Percentiles rank a stretch among this genome's conserved stretches.
Conservation (phyloP, 805 yeast species). For the Yarrowia hollandica region DNA sequence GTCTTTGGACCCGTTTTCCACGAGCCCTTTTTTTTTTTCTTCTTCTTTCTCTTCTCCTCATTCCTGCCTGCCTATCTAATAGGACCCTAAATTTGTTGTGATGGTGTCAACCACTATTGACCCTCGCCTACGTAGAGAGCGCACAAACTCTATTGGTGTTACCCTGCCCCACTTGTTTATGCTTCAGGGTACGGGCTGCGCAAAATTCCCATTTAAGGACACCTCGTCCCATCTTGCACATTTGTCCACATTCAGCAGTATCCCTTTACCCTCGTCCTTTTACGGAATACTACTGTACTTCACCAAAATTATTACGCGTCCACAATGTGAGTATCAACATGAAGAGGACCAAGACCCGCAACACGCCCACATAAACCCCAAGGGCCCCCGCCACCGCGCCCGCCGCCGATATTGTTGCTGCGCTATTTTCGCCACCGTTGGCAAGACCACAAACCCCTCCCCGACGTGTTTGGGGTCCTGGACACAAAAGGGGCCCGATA, state of each 20-base stretch:
- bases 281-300: conserved; percentile 27
- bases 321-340: conserved; percentile 25
- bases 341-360: neutral
- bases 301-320: conserved; percentile 28
- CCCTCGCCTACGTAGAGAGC: conserved; percentile 4
- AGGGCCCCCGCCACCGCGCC: neutral
- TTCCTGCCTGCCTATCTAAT: too few species aligned
- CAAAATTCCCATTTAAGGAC: conserved; percentile 28
- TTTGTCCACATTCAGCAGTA: conserved; percentile 28
- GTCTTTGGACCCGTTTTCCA: too few species aligned
- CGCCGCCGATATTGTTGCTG: neutral
- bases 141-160: neutral
- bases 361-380: neutral
- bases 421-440: neutral
- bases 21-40: neutral
- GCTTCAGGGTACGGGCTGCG: conserved; percentile 26
- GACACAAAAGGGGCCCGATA: too few species aligned
- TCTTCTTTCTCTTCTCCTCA: too few species aligned
- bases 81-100: too few species aligned
- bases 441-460: too few species aligned
- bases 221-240: conserved; percentile 21
- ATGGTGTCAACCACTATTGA: too few species aligned
- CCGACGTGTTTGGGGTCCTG: too few species aligned
- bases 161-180: conserved; percentile 24
- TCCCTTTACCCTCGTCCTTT: conserved; percentile 29